Evolutionary conservation across 2,329 filamentous ascomycete species (phyloP), one percentile per base, ranked within the genome.

Genomic region (Botryotinia globosa): DNA sequence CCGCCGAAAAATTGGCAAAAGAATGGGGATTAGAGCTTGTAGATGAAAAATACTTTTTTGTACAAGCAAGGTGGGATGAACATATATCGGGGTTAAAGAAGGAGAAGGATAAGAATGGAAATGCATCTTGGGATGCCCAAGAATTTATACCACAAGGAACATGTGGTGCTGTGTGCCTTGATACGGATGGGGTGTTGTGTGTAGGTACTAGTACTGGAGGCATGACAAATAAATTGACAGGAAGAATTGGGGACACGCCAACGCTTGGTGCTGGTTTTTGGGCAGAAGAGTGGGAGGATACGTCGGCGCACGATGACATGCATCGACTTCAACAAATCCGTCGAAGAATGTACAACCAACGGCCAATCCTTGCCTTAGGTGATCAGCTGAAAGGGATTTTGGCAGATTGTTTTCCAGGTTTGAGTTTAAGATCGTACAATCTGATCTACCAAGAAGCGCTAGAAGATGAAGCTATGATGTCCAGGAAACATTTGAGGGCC

Each of bases 171-270:
- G 93, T 97, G 0, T 93, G 92, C 37, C 83, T 97, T 12, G 94
- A 97, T 80, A 84, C 84, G n/a, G 87, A 90, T 58, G 94, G 94
- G 0, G 88, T 91, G 5, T 81, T 97, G 4, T 94, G 92, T 76
- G 85, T 81, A n/a, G 89, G 88, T 0, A 90, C 88, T 4, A 89
- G 87, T 78, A 90, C 88, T 0, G 94, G 94, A 8, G 94, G 94
- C 0, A 81, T 97, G 81, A 97, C 94, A 34, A 97, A 97, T 81
- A 97, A 97, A 83, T 83, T 95, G 71, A 92, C 92, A 0, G 94
- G 94, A 0, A 85, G 94, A 32, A 91, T 97, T 75, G 94, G 94
- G 0, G 94, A 97, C 80, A 97, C 94, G 18, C 94, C 94, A 0
- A 91, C 91, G 0, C 84, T 94, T 0, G 94, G 94, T 0, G 92